phyloP scores from a whole-genome alignment of 306 rosid genomes.

The Dryas drummondii region DNA sequence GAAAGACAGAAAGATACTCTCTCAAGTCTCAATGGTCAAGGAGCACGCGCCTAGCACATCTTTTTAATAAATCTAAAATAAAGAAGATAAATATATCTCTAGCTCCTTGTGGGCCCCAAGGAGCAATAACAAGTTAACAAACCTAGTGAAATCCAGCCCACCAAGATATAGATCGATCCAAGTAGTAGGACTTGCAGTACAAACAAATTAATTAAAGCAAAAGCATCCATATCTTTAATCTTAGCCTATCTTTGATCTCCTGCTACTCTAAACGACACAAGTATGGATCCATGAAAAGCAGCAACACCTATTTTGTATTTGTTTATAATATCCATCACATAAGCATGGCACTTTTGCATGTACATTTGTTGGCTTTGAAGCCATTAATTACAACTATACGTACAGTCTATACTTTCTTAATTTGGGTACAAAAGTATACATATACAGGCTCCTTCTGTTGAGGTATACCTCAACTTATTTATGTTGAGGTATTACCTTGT shows the following conservation, averaged over 20 bases:
- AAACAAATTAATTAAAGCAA: background rate
- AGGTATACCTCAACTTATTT: no score
- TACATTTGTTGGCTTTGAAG: background rate
- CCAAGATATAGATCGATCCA: conserved; percentile 38
- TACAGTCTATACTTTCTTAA: no score
- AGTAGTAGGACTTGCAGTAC: conserved; percentile 32
- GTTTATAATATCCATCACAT: background rate
- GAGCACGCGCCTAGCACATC: no score
- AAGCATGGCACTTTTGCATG: background rate
- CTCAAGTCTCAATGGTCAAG: no score
- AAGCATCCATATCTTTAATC: background rate
- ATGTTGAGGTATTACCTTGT: no score
- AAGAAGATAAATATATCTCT: no score
- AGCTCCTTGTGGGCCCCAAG: conserved; percentile 32
- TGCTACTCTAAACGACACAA: conserved; percentile 1
- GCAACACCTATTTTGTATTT: background rate
- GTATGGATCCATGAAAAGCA: background rate
- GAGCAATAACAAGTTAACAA: background rate
- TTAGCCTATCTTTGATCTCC: conserved; percentile 21
- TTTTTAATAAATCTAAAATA: no score
- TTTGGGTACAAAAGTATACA: background rate
- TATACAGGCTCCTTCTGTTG: no score
- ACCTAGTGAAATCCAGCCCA: conserved; percentile 52
- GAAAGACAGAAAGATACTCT: no score
- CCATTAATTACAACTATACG: background rate